Evolutionary conservation across 305 asterid genomes (phyloP), one percentile per base, ranked within the genome.

Genomic region (Fraxinus angustifolia): DNA sequence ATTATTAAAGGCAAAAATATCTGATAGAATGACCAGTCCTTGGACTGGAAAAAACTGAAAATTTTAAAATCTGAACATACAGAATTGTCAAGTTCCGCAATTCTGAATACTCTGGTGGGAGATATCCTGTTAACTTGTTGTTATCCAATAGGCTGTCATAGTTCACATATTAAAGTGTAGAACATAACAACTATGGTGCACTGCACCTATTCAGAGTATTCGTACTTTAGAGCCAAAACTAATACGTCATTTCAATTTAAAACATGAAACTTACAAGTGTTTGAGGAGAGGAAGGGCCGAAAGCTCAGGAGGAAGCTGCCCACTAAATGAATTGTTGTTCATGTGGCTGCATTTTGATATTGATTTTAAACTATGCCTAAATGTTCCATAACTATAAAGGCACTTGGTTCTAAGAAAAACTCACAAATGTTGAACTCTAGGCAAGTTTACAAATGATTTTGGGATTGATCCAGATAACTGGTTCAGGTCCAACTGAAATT

Each of bases 401-500:
- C 60, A 77, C 40, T 26, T 21, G 30, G 12, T 38, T 35, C 8
- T 14, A 36, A 31, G 31, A 82, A 65, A 83, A 77, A n/a, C 89
- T 82, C 76, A 91, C 95, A 91, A 91, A 81, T 91, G 95, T 85
- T 83, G 86, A 81, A 86, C 88, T 3, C 21, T 82, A 73, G 73
- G 75, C 56, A 92, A 86, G 33, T 90, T 88, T 53, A 92, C 91
- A 81, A 92, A 92, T 7, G 93, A 81, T 79, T 77, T 85, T 36
- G 97, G 95, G 77, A 91, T 90, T 70, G 88, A 88, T 56, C 97
- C 97, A 1, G 97, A 91, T 88, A 92, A 72, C 81, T 68, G 78
- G 84, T 92, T 92, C 21, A 85, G 79, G 81, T 92, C 97, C 86
- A 92, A 77, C 87, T 92, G 95, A 85, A 92, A 88, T 78, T 87